phyloP scores from a whole-genome alignment of 129 eudicot species.

The Apium graveolens region DNA sequence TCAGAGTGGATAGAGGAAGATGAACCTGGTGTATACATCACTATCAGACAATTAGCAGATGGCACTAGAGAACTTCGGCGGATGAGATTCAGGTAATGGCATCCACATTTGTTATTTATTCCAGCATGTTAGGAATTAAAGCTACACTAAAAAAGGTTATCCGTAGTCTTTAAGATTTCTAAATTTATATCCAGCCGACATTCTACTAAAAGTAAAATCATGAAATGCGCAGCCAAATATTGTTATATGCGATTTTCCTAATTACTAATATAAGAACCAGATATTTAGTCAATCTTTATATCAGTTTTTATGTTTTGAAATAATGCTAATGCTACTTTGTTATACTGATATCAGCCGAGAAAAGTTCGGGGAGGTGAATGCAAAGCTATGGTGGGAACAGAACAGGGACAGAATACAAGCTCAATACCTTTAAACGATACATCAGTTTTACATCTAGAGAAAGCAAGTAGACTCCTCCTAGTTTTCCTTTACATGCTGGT shows the following conservation, averaged over 20 bases:
- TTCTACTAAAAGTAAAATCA: background rate
- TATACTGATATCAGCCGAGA: slow-evolving; percentile 55
- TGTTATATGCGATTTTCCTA: background rate
- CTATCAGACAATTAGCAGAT: slow-evolving; percentile 88
- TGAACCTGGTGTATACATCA: slow-evolving; percentile 85
- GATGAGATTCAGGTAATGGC: slow-evolving; percentile 77
- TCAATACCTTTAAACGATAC: slow-evolving; percentile 60
- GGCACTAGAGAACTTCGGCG: slow-evolving; percentile 90
- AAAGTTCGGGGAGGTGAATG: slow-evolving; percentile 78
- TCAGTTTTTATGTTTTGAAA: background rate
- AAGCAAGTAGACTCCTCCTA: background rate
- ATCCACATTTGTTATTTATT: background rate
- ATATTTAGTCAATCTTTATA: background rate
- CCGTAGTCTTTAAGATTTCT: background rate
- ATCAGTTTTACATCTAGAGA: slow-evolving; percentile 14
- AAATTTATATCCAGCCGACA: background rate
- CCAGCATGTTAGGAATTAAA: background rate
- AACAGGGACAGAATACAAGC: slow-evolving; percentile 94
- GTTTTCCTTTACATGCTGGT: background rate
- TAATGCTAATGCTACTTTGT: background rate
- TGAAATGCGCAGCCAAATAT: background rate
- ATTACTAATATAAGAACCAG: no score
- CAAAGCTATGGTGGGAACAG: slow-evolving; percentile 95
- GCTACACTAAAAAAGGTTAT: background rate
- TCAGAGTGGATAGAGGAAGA: slow-evolving; percentile 95